Evolutionary conservation across 2,329 filamentous ascomycete species (phyloP), one percentile per base, ranked within the genome.

Genomic region (Calonectria leucothoes): DNA sequence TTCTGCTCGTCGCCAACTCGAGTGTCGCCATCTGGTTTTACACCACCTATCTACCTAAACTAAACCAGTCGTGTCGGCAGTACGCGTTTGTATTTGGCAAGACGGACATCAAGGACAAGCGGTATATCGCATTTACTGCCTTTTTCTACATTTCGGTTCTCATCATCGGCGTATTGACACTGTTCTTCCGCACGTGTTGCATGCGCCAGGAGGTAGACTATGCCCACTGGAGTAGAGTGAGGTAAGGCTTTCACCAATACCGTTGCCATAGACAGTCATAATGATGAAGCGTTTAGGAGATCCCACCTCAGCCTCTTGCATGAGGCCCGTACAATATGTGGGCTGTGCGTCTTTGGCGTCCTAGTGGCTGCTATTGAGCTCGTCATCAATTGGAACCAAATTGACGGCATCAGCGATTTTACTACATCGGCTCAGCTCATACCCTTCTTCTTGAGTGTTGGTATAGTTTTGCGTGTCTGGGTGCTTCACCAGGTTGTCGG

Each of bases 21-120:
- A 77, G 81, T 3, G 70, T 84, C 5, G 83, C 76, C 7, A 75
- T 82, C 3, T 85, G 84, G 83, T 83, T 79, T 59, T 83, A 81
- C 71, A 79, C 77, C 1, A 74, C 75, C 0, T 80, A 77, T 57
- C 66, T 83, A 4, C 78, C 83, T 1, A 74, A 67, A 0, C 73
- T 78, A 10, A 14, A 75, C 33, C 73, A 78, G 7, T 64, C 61
- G 12, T 84, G 83, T 66, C 70, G 67, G 3, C 82, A 84, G 49
- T 78, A 79, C 33, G 80, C 81, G 11, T 85, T 85, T 68, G 77
- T 85, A 49, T 79, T 85, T 20, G 79, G 78, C n/a, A 79, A 76
- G 39, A 72, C 82, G 10, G 69, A 74, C 12, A 49, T 85, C 11
- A 76, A 79, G 1, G 81, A 79, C 42, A 78, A 69, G 25, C 75